These are phyloP conservation scores for Cyclotella distinguenda DNA, from an alignment of 108 stramenopile species.

Conservation along the genomic window DNA sequence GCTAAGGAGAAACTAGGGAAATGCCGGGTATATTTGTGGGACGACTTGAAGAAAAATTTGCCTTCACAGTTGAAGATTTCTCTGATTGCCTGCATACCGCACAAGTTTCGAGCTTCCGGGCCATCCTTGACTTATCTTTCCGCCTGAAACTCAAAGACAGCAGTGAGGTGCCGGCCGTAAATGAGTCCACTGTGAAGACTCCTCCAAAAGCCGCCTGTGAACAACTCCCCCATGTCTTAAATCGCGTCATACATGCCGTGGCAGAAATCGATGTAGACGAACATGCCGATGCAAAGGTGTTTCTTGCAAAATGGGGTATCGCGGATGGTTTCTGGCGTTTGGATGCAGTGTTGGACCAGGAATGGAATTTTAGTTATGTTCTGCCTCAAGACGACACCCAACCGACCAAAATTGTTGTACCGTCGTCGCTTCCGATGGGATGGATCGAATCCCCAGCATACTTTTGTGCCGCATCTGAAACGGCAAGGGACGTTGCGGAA, in stretches of 20 bases:
- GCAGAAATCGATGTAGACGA: neutral
- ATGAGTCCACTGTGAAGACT: neutral
- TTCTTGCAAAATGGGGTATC: neutral
- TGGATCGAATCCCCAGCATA: neutral
- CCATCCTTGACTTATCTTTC: neutral
- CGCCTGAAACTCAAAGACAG: neutral
- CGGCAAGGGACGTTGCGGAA: neutral
- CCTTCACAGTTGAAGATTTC: neutral
- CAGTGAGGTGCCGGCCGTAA: neutral
- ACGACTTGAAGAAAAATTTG: neutral
- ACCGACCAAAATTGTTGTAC: neutral
- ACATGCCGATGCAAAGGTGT: neutral
- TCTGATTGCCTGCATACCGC: neutral
- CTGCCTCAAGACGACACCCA: neutral
- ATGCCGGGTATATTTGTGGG: conserved; percentile 1
- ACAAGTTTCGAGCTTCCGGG: neutral
- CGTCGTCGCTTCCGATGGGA: neutral
- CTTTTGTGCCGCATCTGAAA: neutral
- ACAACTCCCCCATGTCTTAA: neutral
- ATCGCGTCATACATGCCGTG: neutral
- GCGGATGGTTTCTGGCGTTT: neutral
- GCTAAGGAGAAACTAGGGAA: neutral
- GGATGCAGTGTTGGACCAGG: neutral
- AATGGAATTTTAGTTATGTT: neutral
- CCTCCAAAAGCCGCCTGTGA: neutral